A percentile compares a stretch with the other conserved stretches of the same genome.
Conservation (phyloP, 768 basidiomycete genomes). For the Lyophyllum decastes region DNA sequence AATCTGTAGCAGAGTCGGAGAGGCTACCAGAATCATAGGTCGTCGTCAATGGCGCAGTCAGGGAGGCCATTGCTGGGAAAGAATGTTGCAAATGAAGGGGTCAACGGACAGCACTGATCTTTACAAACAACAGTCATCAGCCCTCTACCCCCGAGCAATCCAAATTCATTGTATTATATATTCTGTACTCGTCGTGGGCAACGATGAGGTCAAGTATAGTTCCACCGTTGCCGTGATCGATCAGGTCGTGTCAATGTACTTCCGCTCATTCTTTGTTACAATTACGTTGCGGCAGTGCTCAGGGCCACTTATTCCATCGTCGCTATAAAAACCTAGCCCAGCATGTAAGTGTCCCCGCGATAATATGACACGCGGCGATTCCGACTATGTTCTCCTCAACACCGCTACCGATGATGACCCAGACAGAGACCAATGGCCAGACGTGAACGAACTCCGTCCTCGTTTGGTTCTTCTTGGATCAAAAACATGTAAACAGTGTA, state of each 20-base stretch:
- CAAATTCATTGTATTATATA: not conserved
- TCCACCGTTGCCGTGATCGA: not conserved
- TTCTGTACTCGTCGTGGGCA: not conserved
- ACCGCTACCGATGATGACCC: not conserved
- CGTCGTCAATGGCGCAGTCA: conserved; percentile 9
- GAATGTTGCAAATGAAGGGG: not conserved
- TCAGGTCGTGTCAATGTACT: not conserved
- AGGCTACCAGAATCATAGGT: conserved; percentile 10
- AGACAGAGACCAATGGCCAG: not conserved
- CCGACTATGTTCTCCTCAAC: not conserved
- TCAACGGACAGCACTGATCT: not conserved
- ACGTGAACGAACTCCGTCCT: not conserved
- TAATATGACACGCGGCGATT: no score
- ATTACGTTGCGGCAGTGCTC: no score
- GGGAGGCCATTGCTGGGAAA: conserved; percentile 13
- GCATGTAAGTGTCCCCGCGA: not conserved
- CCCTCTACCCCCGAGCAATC: not conserved
- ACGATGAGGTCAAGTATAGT: not conserved
- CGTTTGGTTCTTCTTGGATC: not conserved
- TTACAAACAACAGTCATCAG: conserved; percentile 1
- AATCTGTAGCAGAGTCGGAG: conserved; percentile 3
- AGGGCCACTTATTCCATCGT: no score
- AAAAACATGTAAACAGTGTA: not conserved
- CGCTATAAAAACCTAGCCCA: not conserved
- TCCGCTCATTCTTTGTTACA: not conserved